Base-by-base conservation (phyloP, 768 basidiomycete species). In the Amanita pseudoporphyria region DNA sequence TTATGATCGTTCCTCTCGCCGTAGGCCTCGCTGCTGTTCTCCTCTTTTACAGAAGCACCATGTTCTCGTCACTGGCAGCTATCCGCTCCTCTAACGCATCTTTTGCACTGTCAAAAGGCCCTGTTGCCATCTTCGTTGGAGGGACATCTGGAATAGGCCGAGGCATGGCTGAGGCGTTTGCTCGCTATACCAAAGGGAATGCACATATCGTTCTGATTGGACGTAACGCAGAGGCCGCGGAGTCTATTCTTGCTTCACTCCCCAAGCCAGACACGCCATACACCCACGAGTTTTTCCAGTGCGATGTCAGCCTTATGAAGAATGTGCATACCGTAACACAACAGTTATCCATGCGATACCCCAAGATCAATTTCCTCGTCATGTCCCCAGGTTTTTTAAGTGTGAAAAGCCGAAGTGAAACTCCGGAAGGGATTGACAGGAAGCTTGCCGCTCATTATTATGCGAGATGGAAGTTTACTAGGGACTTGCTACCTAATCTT, bases 121-220 rank as follows among this genome's bases (percentile, higher is more conserved):
- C 47, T 9, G 62, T 66, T 5, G 69, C 68, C 3, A 60, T 75
- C 13, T 71, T 73, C 42, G 62, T 72, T 3, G 72, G 73, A 6
- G 73, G 71, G 9, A 74, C 73, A 3, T 62, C 71, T 4, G 77
- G 73, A 5, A 74, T 75, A 35, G 77, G 78, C 1, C 66, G 71
- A 45, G 69, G 67, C 6, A 71, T 73, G 57, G 75, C 73, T 0
- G 62, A 69, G 40, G 62, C 67, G 5, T 71, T 78, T 45, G 76
- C 72, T 6, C 59, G 63, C 9, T 61, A 72, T 55, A 71, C 74
- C 0, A 68, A 74, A 19, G 77, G 78, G 14, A 71, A 73, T 47
- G 69, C 71, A 21, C 69, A 73, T 53, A 77, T 81, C 58, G 60
- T 79, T 54, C 65, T 81, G 55, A 66, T 76, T 26, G 79, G 77